Percentiles rank a stretch among this genome's conserved stretches.
Conservation (phyloP, 495 filamentous ascomycete species). For the Talaromyces thailandensis region DNA sequence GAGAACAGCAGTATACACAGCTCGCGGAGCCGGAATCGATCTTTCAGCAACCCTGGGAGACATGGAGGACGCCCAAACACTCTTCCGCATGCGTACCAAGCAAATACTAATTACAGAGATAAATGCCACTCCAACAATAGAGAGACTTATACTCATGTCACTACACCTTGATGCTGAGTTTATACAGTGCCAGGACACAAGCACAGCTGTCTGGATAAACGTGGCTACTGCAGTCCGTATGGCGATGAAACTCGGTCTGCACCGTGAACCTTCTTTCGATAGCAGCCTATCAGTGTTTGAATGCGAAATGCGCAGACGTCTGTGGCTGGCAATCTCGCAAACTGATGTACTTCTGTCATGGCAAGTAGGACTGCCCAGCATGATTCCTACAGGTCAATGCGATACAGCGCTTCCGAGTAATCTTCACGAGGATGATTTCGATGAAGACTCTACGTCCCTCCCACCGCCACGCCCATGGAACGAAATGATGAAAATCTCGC, state of each 20-base stretch:
- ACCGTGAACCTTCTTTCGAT: constrained; percentile 31
- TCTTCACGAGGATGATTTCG: constrained; percentile 33
- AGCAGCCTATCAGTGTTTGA: constrained; percentile 26
- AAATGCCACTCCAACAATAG: constrained; percentile 34
- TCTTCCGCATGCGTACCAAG: background rate
- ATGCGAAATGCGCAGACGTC: constrained; percentile 36
- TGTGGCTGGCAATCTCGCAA: constrained; percentile 29
- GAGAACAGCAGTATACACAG: constrained; percentile 17
- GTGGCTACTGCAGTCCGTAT: constrained; percentile 30
- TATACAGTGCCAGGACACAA: constrained; percentile 30
- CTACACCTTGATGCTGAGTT: constrained; percentile 40
- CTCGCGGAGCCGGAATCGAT: background rate
- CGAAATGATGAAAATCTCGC: constrained; percentile 27
- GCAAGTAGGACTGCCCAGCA: constrained; percentile 37
- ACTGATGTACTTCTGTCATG: constrained; percentile 34
- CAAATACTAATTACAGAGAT: constrained; percentile 9
- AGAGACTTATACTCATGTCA: constrained; percentile 35
- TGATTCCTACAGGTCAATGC: constrained; percentile 30
- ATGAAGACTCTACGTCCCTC: constrained; percentile 21
- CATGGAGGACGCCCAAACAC: background rate
- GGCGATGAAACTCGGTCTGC: constrained; percentile 38
- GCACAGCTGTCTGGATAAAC: constrained; percentile 39
- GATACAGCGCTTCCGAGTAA: constrained; percentile 35
- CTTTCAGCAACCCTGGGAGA: constrained; percentile 7
- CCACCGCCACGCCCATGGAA: constrained; percentile 27